phyloP scores from a whole-genome alignment of 768 basidiomycete genomes.

The Mycena haematopus region DNA sequence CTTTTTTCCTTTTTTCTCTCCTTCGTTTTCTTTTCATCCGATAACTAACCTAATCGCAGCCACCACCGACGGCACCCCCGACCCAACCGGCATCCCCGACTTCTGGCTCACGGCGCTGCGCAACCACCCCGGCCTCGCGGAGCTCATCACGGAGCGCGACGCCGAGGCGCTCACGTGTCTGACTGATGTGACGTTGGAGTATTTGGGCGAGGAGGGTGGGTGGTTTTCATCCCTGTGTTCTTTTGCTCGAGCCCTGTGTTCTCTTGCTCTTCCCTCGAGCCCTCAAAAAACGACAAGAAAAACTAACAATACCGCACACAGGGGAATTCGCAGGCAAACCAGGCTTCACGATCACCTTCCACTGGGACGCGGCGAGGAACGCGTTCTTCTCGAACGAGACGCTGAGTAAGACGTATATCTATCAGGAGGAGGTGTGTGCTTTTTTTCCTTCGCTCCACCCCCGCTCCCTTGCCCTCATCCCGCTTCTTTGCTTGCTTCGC shows the following conservation, averaged over 20 bases:
- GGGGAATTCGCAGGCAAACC: slow-evolving; percentile 67
- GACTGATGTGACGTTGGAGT: slow-evolving; percentile 79
- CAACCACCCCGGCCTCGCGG: slow-evolving; percentile 86
- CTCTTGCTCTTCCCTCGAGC: too few species aligned
- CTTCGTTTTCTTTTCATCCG: too few species aligned
- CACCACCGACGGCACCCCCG: not conserved
- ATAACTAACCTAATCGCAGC: too few species aligned
- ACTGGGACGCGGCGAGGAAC: slow-evolving; percentile 69
- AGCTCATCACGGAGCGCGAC: slow-evolving; percentile 94
- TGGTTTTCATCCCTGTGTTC: too few species aligned
- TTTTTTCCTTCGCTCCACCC: not conserved
- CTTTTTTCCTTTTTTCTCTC: too few species aligned
- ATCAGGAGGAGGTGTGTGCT: slow-evolving; percentile 67
- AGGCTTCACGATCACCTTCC: slow-evolving; percentile 92
- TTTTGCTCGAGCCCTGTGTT: too few species aligned
- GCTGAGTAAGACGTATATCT: slow-evolving; percentile 93
- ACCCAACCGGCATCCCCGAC: slow-evolving; percentile 71
- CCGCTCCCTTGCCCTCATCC: not conserved
- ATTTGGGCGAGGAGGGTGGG: slow-evolving; percentile 49
- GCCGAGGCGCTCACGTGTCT: slow-evolving; percentile 84
- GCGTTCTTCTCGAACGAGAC: slow-evolving; percentile 87
- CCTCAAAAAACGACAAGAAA: too few species aligned
- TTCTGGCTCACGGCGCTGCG: slow-evolving; percentile 98
- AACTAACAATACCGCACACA: slow-evolving; percentile 7
- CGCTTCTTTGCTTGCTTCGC: too few species aligned